phyloP scores from a whole-genome alignment of 768 basidiomycete genomes.

The Floccularia luteovirens region DNA sequence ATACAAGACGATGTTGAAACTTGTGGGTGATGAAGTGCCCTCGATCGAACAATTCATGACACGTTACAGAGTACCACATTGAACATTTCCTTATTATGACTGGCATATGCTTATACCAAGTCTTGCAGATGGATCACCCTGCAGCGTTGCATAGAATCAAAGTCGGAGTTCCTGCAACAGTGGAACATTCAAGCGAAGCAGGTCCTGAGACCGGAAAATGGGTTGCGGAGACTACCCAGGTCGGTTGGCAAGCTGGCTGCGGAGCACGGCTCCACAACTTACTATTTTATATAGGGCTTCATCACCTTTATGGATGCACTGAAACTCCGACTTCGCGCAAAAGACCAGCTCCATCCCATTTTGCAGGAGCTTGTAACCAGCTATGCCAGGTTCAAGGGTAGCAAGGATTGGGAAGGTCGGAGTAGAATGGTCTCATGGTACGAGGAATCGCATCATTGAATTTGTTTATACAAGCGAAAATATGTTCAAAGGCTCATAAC shows the following conservation, averaged over 20 bases:
- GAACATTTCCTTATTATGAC: neutral
- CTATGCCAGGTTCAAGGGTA: constrained; percentile 90
- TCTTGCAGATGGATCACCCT: constrained; percentile 82
- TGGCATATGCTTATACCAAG: neutral
- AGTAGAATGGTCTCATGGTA: constrained; percentile 92
- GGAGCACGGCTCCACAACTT: neutral
- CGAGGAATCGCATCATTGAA: constrained; percentile 13
- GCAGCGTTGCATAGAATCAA: constrained; percentile 86
- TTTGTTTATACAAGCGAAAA: neutral
- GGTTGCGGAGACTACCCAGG: constrained; percentile 98
- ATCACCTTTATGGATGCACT: constrained; percentile 99
- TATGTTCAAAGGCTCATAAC: constrained; percentile 75
- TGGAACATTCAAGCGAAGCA: constrained; percentile 90
- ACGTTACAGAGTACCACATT: constrained; percentile 61
- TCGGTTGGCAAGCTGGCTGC: constrained; percentile 17
- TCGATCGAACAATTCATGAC: constrained; percentile 89
- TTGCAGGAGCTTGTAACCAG: constrained; percentile 93
- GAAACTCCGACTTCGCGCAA: constrained; percentile 87
- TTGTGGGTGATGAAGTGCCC: constrained; percentile 84
- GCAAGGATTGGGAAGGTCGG: constrained; percentile 94
- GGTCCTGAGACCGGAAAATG: constrained; percentile 92
- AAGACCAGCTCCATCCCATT: constrained; percentile 93
- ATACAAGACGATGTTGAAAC: constrained; percentile 95
- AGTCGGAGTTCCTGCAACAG: constrained; percentile 93
- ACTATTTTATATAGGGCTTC: constrained; percentile 58